phyloP scores from a whole-genome alignment of 257 asterid genomes.

The Ballota nigra region DNA sequence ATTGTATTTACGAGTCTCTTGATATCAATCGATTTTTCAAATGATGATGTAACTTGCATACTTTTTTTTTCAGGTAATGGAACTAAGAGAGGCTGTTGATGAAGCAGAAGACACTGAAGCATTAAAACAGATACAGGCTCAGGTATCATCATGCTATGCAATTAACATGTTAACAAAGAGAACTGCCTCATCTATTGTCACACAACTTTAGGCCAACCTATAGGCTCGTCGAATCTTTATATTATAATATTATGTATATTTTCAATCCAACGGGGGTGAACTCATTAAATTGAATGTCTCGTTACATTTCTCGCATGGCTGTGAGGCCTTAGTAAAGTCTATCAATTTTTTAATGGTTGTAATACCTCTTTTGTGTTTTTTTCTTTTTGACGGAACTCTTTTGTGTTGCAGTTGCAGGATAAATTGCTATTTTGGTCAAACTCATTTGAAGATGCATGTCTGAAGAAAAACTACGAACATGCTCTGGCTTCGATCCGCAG shows the following conservation, averaged over 20 bases:
- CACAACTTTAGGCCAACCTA: not conserved
- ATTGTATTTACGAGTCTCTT: not conserved
- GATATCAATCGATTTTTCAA: not conserved
- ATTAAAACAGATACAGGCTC: conserved; percentile 60
- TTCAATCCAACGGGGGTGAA: too few species aligned
- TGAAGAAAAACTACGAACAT: conserved; percentile 46
- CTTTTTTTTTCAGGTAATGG: conserved; percentile 61
- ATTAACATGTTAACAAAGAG: not conserved
- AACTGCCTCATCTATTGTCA: not conserved
- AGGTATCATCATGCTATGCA: conserved; percentile 59
- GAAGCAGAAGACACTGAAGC: conserved; percentile 61
- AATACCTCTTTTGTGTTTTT: conserved; percentile 14
- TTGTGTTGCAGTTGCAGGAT: conserved; percentile 56
- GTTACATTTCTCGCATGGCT: too few species aligned
- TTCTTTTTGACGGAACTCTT: too few species aligned
- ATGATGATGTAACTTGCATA: not conserved
- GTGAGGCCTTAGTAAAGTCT: too few species aligned
- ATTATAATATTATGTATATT: too few species aligned
- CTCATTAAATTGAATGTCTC: too few species aligned
- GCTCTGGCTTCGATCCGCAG: conserved; percentile 64
- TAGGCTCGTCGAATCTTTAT: too few species aligned
- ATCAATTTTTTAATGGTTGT: not conserved
- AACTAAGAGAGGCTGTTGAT: conserved; percentile 86
- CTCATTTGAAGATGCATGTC: conserved; percentile 62
- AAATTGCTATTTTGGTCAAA: conserved; percentile 54